A percentile compares a stretch with the other conserved stretches of the same genome.
Conservation (phyloP, 768 basidiomycete genomes). For the Amanita pallidorosea region DNA sequence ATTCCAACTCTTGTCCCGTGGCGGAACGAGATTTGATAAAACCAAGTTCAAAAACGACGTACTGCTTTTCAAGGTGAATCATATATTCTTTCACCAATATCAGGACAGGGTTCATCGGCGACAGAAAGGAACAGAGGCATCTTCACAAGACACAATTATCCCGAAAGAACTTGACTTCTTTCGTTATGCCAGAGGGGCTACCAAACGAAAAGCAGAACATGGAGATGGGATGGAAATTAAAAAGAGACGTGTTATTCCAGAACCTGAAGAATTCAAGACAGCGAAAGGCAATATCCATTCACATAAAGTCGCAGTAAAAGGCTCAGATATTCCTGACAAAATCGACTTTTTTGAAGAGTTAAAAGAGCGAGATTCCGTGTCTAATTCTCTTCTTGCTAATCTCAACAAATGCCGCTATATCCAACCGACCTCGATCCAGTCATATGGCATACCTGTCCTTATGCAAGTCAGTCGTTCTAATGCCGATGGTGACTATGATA, state of each 20-base stretch:
- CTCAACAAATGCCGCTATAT: constrained; percentile 48
- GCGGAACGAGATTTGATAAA: constrained; percentile 78
- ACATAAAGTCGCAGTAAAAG: constrained; percentile 71
- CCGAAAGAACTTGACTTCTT: constrained; percentile 87
- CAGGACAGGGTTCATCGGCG: neutral
- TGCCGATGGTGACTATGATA: neutral
- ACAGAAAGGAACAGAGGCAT: constrained; percentile 12
- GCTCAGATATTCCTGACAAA: constrained; percentile 52
- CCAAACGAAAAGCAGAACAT: constrained; percentile 39
- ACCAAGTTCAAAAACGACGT: constrained; percentile 59
- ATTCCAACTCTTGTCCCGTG: constrained; percentile 83
- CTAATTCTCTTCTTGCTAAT: constrained; percentile 55
- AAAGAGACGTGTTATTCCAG: constrained; percentile 19
- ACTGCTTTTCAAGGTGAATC: constrained; percentile 55
- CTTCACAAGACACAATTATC: constrained; percentile 31
- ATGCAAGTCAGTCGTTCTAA: constrained; percentile 44
- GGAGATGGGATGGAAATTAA: constrained; percentile 17
- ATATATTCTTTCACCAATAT: constrained; percentile 1
- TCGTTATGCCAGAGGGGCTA: constrained; percentile 59
- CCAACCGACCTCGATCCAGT: constrained; percentile 73
- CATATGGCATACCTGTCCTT: constrained; percentile 70
- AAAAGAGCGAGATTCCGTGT: constrained; percentile 42
- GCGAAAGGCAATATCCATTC: constrained; percentile 7
- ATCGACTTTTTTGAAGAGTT: constrained; percentile 51
- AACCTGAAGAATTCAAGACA: neutral